phyloP scores from a whole-genome alignment of 768 basidiomycete genomes.

The Obba rivulosa region DNA sequence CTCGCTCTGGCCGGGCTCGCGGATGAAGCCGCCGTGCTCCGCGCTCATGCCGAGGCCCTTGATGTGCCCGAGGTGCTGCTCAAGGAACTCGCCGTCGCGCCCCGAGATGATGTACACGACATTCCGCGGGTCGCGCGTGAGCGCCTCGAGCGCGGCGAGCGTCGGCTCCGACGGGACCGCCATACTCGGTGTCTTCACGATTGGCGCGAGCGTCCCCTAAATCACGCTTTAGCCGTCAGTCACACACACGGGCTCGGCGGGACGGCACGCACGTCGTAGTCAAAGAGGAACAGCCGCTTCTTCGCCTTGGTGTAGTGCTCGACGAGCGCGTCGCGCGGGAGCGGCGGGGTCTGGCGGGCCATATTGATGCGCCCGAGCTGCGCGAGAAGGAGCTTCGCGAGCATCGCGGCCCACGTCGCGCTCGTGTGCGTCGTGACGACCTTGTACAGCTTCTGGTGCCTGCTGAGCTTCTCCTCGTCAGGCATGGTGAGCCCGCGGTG shows the following conservation, averaged over 20 bases:
- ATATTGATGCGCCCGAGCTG: slow-evolving; percentile 76
- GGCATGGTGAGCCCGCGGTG: slow-evolving; percentile 84
- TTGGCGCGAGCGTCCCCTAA: slow-evolving; percentile 93
- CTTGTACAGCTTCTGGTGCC: slow-evolving; percentile 76
- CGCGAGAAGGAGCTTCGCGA: slow-evolving; percentile 82
- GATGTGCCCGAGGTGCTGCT: slow-evolving; percentile 86
- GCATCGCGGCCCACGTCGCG: slow-evolving; percentile 90
- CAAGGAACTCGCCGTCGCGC: slow-evolving; percentile 88
- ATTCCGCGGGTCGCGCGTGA: slow-evolving; percentile 80
- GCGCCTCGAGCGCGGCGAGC: slow-evolving; percentile 63
- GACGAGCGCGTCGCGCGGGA: slow-evolving; percentile 59
- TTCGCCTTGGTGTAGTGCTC: slow-evolving; percentile 58
- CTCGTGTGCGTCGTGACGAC: slow-evolving; percentile 90
- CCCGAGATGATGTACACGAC: slow-evolving; percentile 97
- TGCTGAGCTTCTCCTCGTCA: slow-evolving; percentile 59
- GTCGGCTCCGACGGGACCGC: slow-evolving; percentile 76
- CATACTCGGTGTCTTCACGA: slow-evolving; percentile 89
- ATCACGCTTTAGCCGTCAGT: slow-evolving; percentile 4
- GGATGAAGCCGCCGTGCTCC: slow-evolving; percentile 93
- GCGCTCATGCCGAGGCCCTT: slow-evolving; percentile 83
- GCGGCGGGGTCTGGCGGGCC: slow-evolving; percentile 79
- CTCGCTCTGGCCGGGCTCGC: slow-evolving; percentile 53
- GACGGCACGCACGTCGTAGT: slow-evolving; percentile 75
- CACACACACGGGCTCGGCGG: background rate
- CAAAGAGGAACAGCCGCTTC: slow-evolving; percentile 89